These are phyloP conservation scores for Herpetospermum pedunculosum DNA, from an alignment of 306 rosid genomes.

Conservation along the genomic window DNA sequence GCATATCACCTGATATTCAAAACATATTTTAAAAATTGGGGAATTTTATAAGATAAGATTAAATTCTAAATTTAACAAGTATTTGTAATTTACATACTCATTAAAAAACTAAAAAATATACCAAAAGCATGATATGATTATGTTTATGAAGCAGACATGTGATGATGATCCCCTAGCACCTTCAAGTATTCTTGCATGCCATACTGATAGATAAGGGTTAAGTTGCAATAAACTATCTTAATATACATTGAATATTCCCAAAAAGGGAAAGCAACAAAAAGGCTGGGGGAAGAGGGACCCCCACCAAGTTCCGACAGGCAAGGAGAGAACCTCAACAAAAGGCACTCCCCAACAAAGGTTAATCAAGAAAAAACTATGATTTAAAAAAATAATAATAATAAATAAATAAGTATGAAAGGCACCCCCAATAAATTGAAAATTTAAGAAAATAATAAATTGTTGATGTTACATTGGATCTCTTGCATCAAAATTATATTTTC, in stretches of 20 bases:
- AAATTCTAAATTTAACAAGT: neutral
- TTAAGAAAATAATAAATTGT: neutral
- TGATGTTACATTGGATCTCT: neutral
- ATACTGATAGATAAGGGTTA: neutral
- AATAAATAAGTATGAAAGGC: neutral
- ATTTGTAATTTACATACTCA: neutral
- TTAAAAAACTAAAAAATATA: neutral
- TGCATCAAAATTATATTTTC: neutral
- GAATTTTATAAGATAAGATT: neutral
- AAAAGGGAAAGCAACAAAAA: neutral
- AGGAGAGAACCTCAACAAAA: neutral
- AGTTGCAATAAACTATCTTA: neutral
- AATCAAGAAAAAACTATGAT: neutral
- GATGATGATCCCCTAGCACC: neutral
- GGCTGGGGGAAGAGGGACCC: neutral
- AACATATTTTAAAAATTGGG: neutral
- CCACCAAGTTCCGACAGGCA: neutral
- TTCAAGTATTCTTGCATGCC: neutral
- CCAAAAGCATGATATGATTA: neutral
- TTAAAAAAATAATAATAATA: no score
- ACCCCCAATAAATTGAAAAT: neutral
- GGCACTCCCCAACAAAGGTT: neutral
- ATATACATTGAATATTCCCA: neutral
- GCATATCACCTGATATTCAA: neutral
- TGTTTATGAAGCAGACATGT: neutral